Conservation (phyloP, 176 grass and related monocot species). For the Pontederia paniculata region DNA sequence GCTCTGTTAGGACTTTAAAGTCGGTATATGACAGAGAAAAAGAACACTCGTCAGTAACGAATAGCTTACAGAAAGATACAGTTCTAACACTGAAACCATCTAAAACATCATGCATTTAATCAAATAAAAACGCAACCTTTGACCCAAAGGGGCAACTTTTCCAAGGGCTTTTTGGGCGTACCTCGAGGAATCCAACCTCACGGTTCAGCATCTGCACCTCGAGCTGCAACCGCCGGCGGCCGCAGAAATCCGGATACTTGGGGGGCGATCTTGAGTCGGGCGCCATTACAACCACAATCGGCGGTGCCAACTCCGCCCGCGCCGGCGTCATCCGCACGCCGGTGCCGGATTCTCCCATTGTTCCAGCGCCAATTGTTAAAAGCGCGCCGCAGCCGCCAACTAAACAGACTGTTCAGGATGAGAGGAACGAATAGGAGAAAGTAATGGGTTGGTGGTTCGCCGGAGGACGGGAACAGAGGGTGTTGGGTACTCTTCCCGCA, state of each 20-base stretch:
- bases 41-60: too few relatives aligned
- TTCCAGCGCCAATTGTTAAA: neutral
- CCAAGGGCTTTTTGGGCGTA: neutral
- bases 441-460: constrained; percentile 1
- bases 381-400: neutral
- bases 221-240: constrained; percentile 68
- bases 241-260: constrained; percentile 82
- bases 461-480: constrained; percentile 23
- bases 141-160: neutral
- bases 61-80: too few relatives aligned
- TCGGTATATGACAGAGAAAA: too few relatives aligned
- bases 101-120: too few relatives aligned
- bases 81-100: too few relatives aligned
- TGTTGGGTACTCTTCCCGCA: neutral
- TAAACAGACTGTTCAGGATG: constrained; percentile 2
- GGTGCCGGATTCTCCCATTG: neutral
- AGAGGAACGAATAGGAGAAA: constrained; percentile 2
- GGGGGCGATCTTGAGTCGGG: constrained; percentile 72
- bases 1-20: too few relatives aligned
- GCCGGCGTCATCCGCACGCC: neutral
- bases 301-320: neutral
- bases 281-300: constrained; percentile 31
- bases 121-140: neutral
- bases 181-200: constrained; percentile 83
- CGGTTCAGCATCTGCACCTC: constrained; percentile 93